A percentile compares a stretch with the other conserved stretches of the same genome.
Evolutionary conservation across 1,284 basidiomycete genomes (phyloP).

Genomic region (Cryptococcus hybrid): DNA sequence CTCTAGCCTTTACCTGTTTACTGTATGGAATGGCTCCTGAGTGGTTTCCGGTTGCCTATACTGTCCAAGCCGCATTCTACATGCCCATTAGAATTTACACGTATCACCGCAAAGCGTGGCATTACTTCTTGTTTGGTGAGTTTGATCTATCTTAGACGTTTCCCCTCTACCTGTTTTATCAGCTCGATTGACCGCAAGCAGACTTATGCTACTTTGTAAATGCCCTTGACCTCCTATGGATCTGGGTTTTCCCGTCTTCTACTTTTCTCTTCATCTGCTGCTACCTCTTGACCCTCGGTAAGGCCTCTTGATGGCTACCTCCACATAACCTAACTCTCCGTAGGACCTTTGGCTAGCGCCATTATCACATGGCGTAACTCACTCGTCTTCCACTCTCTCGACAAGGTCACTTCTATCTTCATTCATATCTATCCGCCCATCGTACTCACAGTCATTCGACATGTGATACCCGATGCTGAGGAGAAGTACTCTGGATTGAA

Average conservation of each 20-base stretch:
- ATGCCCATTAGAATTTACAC: slow-evolving; percentile 74
- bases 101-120: slow-evolving; percentile 83
- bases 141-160: slow-evolving; percentile 14
- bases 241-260: slow-evolving; percentile 77
- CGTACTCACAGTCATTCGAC: slow-evolving; percentile 74
- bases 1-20: slow-evolving; percentile 74
- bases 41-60: slow-evolving; percentile 60
- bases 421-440: slow-evolving; percentile 83
- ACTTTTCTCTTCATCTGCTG: slow-evolving; percentile 76
- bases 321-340: slow-evolving; percentile 1
- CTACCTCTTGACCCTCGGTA: slow-evolving; percentile 78
- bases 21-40: slow-evolving; percentile 79
- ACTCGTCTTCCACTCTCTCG: slow-evolving; percentile 90
- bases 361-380: slow-evolving; percentile 95
- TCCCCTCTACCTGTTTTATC: neutral
- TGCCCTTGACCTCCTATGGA: slow-evolving; percentile 81
- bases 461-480: slow-evolving; percentile 44
- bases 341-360: slow-evolving; percentile 78
- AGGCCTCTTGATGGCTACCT: neutral
- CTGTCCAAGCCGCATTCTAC: slow-evolving; percentile 69
- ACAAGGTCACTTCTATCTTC: slow-evolving; percentile 89
- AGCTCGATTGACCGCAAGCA: neutral
- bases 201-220: slow-evolving; percentile 81
- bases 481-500: slow-evolving; percentile 76
- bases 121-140: slow-evolving; percentile 87